Evolutionary conservation across 2,329 filamentous ascomycete species (phyloP), one percentile per base, ranked within the genome.

Genomic region (Penicillium sp.): DNA sequence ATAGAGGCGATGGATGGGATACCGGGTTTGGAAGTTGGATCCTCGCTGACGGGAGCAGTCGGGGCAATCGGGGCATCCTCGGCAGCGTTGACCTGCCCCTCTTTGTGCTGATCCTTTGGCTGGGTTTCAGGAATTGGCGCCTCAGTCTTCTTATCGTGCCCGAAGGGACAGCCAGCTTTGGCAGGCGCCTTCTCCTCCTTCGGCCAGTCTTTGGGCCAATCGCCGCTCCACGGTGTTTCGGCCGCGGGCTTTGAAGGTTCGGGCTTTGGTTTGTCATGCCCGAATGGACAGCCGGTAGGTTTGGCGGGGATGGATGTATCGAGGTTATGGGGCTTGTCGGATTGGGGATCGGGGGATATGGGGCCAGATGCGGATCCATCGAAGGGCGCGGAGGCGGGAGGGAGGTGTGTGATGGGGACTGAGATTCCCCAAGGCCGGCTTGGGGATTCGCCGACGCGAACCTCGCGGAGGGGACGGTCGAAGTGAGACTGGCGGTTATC

Each of bases 371-470:
- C 63, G 3, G 55, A 49, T 54, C 53, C 42, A 59, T 65, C 36
- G 63, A 69, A 47, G 60, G 68, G 66, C 54, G 59, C 64, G 22
- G 70, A 65, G 42, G 68, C 62, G 44, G 70, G 64, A 16, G 60
- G 55, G 38, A 59, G 57, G 47, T 62, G 60, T 57, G 82, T 79
- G 36, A 84, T 72, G 2, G 92, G 92, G 0, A 97, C 87, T 5
- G 86, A 85, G 49, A 97, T 96, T 5, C 92, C 92, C 92, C 92
- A 97, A 13, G 93, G 93, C 43, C 93, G 83, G 71, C 90, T 96
- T 5, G 93, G 93, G 13, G 91, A 96, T 74, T 97, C 93, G 42
- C 93, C 93, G 21, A 97, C 86, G n/a, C 93, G 83, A 9, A 97
- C 85, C 65, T 97, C 93, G 68, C 93, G 91, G 49, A 97, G 73